A percentile compares a stretch with the other conserved stretches of the same genome.
Evolutionary conservation across 2,329 filamentous ascomycete genomes (phyloP).

Genomic region (Pseudogymnoascus sp.): DNA sequence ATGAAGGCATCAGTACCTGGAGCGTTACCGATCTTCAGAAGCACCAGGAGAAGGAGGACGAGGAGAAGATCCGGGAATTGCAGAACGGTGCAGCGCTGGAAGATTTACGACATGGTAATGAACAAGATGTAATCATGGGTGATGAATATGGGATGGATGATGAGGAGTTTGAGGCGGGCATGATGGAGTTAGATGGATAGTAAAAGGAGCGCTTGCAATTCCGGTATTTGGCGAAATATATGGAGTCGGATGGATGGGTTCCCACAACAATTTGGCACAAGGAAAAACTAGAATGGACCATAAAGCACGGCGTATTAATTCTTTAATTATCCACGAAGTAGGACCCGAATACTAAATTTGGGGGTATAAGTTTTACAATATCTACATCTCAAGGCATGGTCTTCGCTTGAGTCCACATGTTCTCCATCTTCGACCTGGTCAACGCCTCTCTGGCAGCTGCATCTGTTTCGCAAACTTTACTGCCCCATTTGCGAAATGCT

Average conservation of each 20-base stretch:
- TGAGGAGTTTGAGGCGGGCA: constrained; percentile 41
- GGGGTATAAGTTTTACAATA: constrained; percentile 7
- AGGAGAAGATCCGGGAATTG: constrained; percentile 59
- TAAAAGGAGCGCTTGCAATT: constrained; percentile 3
- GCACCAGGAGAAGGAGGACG: constrained; percentile 69
- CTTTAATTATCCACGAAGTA: background rate
- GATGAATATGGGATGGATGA: constrained; percentile 29
- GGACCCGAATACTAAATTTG: background rate
- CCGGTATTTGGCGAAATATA: constrained; percentile 1
- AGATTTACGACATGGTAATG: constrained; percentile 19
- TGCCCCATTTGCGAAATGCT: constrained; percentile 80
- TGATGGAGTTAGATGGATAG: constrained; percentile 41
- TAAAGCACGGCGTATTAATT: constrained; percentile 3
- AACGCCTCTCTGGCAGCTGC: constrained; percentile 77
- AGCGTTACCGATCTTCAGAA: constrained; percentile 67
- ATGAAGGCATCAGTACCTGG: constrained; percentile 93
- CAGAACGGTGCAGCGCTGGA: constrained; percentile 39
- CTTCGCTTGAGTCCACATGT: constrained; percentile 88
- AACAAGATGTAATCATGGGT: constrained; percentile 13
- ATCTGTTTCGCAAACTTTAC: constrained; percentile 88
- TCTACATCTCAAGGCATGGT: constrained; percentile 30
- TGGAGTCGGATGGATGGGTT: background rate
- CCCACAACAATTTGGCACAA: background rate
- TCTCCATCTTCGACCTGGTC: constrained; percentile 80
- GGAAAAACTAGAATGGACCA: constrained; percentile 15